phyloP scores from a whole-genome alignment of 495 filamentous ascomycete genomes.

The Stereocaulon alpinum region DNA sequence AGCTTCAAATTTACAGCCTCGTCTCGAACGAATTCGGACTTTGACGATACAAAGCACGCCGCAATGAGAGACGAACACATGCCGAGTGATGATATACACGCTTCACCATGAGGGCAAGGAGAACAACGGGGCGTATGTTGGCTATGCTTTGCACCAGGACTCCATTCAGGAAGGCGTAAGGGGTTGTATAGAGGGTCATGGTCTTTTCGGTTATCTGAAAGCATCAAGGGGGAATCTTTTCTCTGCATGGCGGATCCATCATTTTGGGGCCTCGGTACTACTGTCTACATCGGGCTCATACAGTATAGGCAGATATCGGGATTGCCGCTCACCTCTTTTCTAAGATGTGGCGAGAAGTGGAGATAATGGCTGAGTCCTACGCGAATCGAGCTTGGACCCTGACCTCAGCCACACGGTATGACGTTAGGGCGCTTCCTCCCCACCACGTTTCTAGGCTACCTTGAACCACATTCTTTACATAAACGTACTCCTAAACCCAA shows the following conservation, averaged over 20 bases:
- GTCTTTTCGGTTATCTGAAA: neutral
- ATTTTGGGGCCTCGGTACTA: neutral
- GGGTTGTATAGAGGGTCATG: neutral
- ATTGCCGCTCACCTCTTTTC: neutral
- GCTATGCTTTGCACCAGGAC: neutral
- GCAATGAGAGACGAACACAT: neutral
- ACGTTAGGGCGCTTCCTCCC: neutral
- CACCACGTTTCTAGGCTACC: neutral
- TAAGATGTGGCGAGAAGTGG: neutral
- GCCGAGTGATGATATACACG: neutral
- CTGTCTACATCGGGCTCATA: neutral
- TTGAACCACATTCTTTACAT: neutral
- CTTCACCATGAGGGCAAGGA: slow-evolving; percentile 2
- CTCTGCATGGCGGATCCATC: neutral
- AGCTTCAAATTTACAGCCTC: slow-evolving; percentile 9
- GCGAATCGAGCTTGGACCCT: too few species aligned
- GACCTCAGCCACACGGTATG: slow-evolving; percentile 4
- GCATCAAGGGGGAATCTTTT: neutral
- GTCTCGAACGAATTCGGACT: slow-evolving; percentile 12
- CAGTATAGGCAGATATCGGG: too few species aligned
- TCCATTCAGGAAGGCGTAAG: neutral
- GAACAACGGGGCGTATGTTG: neutral
- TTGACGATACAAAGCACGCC: slow-evolving; percentile 9
- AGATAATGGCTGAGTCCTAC: neutral
- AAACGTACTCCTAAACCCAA: neutral